A percentile compares a stretch with the other conserved stretches of the same genome.
These are phyloP conservation scores for Dactylonectria macrodidyma DNA, from an alignment of 2,329 filamentous ascomycete species.

Conservation along the genomic window DNA sequence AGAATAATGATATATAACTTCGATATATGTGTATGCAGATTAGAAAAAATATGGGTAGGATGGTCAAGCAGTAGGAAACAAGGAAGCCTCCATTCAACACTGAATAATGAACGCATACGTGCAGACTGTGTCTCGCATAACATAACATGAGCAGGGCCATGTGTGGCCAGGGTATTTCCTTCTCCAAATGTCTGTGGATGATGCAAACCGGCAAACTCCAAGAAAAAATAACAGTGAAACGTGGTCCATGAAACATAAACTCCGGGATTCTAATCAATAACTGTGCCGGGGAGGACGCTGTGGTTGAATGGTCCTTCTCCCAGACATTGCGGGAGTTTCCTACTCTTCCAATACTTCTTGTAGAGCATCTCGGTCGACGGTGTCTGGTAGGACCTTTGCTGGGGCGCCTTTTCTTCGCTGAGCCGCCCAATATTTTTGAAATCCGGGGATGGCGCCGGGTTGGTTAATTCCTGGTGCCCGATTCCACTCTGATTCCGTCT, in stretches of 20 bases:
- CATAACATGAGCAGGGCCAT: slow-evolving; percentile 37
- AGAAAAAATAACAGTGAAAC: slow-evolving; percentile 36
- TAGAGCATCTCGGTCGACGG: slow-evolving; percentile 73
- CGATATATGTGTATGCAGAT: background rate
- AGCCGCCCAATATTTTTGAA: slow-evolving; percentile 70
- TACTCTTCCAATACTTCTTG: slow-evolving; percentile 67
- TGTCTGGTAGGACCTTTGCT: slow-evolving; percentile 70
- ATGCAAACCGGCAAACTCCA: slow-evolving; percentile 43
- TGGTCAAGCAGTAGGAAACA: slow-evolving; percentile 8
- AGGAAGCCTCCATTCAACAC: slow-evolving; percentile 5
- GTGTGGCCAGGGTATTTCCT: slow-evolving; percentile 49
- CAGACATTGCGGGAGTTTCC: slow-evolving; percentile 14
- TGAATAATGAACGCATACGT: slow-evolving; percentile 16
- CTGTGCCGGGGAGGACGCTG: background rate
- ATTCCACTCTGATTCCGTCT: slow-evolving; percentile 56
- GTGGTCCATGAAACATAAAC: slow-evolving; percentile 33
- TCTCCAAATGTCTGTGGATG: slow-evolving; percentile 34
- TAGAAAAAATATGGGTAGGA: background rate
- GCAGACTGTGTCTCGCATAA: slow-evolving; percentile 22
- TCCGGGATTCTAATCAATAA: slow-evolving; percentile 33
- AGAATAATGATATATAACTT: background rate
- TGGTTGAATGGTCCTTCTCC: background rate
- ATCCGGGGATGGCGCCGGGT: slow-evolving; percentile 80
- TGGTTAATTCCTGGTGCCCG: slow-evolving; percentile 85
- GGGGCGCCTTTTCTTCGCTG: slow-evolving; percentile 67